phyloP scores from a whole-genome alignment of 2,329 filamentous ascomycete species.

The Cadophora gregata region DNA sequence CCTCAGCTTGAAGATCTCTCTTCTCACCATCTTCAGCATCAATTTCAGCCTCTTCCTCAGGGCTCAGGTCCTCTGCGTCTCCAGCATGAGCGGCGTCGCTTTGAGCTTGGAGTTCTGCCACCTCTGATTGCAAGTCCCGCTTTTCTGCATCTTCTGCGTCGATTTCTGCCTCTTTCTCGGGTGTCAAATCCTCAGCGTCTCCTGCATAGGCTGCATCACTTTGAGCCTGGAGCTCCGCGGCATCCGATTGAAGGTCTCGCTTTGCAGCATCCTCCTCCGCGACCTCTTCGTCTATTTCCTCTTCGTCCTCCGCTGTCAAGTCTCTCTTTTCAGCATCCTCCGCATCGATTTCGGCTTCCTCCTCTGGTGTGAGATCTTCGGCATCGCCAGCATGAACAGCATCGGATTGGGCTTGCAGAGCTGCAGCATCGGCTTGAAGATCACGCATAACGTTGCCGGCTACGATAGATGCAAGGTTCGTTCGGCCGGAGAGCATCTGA shows the following conservation, averaged over 20 bases:
- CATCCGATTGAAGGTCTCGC: constrained; percentile 2
- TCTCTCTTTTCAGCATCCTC: constrained; percentile 3
- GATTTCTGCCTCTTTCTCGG: constrained; percentile 7
- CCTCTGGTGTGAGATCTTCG: constrained; percentile 2
- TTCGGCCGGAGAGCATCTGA: constrained; percentile 16
- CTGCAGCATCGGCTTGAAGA: constrained; percentile 11
- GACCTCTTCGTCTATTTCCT: constrained; percentile 9
- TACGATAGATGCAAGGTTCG: constrained; percentile 2
- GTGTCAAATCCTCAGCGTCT: neutral
- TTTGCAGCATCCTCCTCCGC: constrained; percentile 15
- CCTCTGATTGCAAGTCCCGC: neutral
- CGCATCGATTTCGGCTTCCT: constrained; percentile 1
- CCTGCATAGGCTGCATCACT: neutral
- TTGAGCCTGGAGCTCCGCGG: constrained; percentile 9
- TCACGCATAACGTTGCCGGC: neutral
- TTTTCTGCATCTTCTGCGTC: constrained; percentile 6
- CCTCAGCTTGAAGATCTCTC: neutral
- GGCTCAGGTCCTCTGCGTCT: neutral
- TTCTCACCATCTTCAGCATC: constrained; percentile 6
- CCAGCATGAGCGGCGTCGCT: neutral
- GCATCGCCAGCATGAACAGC: neutral
- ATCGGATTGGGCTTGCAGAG: constrained; percentile 7
- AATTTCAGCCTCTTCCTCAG: constrained; percentile 9
- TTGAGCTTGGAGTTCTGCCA: neutral
- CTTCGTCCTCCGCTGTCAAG: neutral